Percentiles rank a stretch among this genome's conserved stretches.
Evolutionary conservation across 202 grass and related monocot genomes (phyloP).

Genomic region (Setaria italica): DNA sequence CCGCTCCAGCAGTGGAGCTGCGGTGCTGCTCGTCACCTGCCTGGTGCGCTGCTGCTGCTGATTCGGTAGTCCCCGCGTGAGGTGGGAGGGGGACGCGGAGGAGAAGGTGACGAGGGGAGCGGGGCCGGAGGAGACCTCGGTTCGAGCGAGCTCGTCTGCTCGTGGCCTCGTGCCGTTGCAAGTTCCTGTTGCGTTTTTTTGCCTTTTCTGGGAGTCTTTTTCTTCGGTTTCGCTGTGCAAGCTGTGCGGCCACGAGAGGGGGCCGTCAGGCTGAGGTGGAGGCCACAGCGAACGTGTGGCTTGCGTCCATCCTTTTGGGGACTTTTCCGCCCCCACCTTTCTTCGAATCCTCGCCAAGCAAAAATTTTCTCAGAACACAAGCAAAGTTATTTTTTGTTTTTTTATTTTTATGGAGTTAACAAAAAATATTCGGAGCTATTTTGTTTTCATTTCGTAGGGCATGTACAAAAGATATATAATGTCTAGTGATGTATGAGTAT

Average conservation of each 20-base stretch:
- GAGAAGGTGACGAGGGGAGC: not conserved
- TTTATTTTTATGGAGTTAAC: not conserved
- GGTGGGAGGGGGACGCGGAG: not conserved
- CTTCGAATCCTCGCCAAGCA: not conserved
- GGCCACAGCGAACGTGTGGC: constrained; percentile 23
- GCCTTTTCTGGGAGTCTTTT: not conserved
- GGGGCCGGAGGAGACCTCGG: not conserved
- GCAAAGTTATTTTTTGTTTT: not conserved
- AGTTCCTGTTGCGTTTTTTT: not conserved
- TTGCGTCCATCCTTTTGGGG: not conserved
- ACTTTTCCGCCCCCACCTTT: not conserved
- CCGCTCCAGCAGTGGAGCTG: not conserved
- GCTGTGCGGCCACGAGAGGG: constrained; percentile 20
- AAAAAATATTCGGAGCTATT: not conserved
- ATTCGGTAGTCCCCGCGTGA: constrained; percentile 21
- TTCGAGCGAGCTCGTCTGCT: not conserved
- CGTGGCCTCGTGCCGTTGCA: not conserved
- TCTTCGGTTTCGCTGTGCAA: not conserved
- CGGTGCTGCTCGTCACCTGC: not conserved
- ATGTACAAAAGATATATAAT: too few species aligned
- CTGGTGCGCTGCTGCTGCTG: not conserved
- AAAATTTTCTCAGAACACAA: not conserved
- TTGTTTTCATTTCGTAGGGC: too few species aligned
- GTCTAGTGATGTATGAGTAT: not conserved
- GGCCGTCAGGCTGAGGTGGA: not conserved